Evolutionary conservation across 2,329 filamentous ascomycete species (phyloP).

Genomic region (Curvularia lunata): DNA sequence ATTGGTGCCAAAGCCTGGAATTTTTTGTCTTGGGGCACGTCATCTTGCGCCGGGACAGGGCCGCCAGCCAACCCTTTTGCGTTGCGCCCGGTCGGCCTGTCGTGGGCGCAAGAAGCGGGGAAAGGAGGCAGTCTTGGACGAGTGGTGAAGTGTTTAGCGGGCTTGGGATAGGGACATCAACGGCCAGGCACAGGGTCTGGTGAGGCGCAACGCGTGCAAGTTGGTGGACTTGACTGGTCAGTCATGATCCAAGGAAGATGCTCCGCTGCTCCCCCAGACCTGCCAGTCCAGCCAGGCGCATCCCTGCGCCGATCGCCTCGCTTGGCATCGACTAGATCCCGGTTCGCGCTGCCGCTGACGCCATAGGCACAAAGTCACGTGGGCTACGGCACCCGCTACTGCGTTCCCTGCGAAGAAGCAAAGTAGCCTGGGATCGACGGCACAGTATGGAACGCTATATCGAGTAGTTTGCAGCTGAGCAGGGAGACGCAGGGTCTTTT

Average conservation of each 20-base stretch:
- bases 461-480: neutral
- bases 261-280: constrained; percentile 1
- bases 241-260: constrained; percentile 4
- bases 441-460: neutral
- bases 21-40: constrained; percentile 30
- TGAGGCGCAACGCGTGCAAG: constrained; percentile 4
- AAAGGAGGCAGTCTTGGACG: neutral
- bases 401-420: neutral
- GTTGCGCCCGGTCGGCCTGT: constrained; percentile 5
- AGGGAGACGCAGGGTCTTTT: neutral
- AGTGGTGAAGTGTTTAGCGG: neutral
- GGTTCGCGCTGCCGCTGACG: neutral
- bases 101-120: neutral
- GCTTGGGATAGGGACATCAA: neutral
- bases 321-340: neutral
- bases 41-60: constrained; percentile 22
- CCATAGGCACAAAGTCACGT: neutral
- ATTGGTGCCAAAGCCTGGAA: constrained; percentile 28
- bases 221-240: neutral
- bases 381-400: neutral
- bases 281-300: neutral
- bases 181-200: neutral
- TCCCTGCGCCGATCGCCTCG: constrained; percentile 4
- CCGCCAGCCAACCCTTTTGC: constrained; percentile 24
- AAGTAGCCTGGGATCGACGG: neutral